Conservation (phyloP, 768 basidiomycete species). For the Xerocomus spinulosus region DNA sequence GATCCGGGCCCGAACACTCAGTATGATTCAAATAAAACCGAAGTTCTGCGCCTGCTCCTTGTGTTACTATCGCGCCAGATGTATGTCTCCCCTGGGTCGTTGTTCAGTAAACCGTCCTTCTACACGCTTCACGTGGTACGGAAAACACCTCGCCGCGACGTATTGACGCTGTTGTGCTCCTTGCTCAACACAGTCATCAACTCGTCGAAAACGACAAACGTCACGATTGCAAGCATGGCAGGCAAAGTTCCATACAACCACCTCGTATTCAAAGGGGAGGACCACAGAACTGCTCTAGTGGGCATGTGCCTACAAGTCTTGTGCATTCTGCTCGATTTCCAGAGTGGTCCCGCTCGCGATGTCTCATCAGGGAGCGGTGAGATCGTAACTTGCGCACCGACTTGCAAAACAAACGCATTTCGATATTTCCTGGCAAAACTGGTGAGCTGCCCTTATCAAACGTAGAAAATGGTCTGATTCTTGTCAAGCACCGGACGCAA, state of each 20-base stretch:
- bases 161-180: slow-evolving; percentile 91
- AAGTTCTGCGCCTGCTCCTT: slow-evolving; percentile 85
- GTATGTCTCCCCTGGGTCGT: slow-evolving; percentile 64
- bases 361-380: slow-evolving; percentile 40
- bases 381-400: slow-evolving; percentile 42
- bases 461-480: slow-evolving; percentile 8
- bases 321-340: slow-evolving; percentile 73
- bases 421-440: slow-evolving; percentile 89
- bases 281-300: slow-evolving; percentile 67
- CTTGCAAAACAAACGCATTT: slow-evolving; percentile 78
- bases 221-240: slow-evolving; percentile 62
- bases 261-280: slow-evolving; percentile 86
- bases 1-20: slow-evolving; percentile 60
- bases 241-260: slow-evolving; percentile 87
- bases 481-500: slow-evolving; percentile 72
- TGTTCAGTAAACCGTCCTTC: slow-evolving; percentile 69
- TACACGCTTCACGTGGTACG: slow-evolving; percentile 79
- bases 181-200: slow-evolving; percentile 87
- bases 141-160: slow-evolving; percentile 68
- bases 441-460: slow-evolving; percentile 33
- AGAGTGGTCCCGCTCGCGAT: slow-evolving; percentile 70
- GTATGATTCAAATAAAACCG: slow-evolving; percentile 77
- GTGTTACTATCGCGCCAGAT: slow-evolving; percentile 89
- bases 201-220: slow-evolving; percentile 47
- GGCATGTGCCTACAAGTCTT: slow-evolving; percentile 74